phyloP scores from a whole-genome alignment of 345 rosid species.

The Melaleuca alternifolia region DNA sequence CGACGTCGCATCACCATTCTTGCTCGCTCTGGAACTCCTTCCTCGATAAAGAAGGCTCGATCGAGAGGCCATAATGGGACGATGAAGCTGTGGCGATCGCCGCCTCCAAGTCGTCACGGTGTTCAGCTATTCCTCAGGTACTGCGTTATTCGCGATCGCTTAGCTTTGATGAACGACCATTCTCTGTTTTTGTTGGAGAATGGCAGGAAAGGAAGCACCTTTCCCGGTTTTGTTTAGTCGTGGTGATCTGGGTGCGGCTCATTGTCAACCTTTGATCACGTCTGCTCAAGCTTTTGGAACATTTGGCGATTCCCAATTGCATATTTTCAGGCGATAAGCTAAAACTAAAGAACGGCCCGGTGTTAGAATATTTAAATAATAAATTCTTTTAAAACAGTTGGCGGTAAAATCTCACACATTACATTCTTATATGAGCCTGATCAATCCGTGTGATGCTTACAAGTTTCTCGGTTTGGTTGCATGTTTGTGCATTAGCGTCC shows the following conservation, averaged over 20 bases:
- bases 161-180: background rate
- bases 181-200: background rate
- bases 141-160: background rate
- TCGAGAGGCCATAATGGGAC: background rate
- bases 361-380: too few relatives aligned
- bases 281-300: too few relatives aligned
- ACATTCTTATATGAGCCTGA: background rate
- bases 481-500: background rate
- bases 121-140: background rate
- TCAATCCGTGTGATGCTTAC: background rate
- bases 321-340: too few relatives aligned
- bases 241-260: background rate
- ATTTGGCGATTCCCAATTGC: too few relatives aligned
- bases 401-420: too few relatives aligned
- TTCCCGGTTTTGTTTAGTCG: background rate
- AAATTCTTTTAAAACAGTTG: too few relatives aligned
- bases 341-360: too few relatives aligned
- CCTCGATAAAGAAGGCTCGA: background rate
- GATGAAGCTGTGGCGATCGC: background rate
- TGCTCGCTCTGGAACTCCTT: background rate
- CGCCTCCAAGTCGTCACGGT: background rate
- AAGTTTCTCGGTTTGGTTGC: background rate
- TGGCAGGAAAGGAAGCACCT: background rate
- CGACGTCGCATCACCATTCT: background rate
- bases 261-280: background rate